Base-by-base conservation (phyloP, 1,284 basidiomycete species). In the Amylostereum chailletii region DNA sequence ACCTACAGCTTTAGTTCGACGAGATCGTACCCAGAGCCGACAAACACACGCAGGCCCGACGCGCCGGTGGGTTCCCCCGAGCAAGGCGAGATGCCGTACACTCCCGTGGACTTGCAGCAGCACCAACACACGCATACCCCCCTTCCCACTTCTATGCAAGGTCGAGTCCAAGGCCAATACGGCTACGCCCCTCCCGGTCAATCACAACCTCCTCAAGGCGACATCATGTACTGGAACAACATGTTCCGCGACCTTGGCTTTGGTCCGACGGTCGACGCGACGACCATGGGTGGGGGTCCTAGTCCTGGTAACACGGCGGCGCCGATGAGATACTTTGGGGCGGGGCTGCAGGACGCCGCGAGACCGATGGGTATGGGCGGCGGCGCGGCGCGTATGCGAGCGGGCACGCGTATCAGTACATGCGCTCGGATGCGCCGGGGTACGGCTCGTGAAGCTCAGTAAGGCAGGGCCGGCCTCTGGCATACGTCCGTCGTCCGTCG, bases 161-260 rank as follows among this genome's bases (percentile, higher is more conserved):
- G 32, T 11, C 53, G 46, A 38, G 46, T 31, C 27, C 41, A 42
- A 31, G 50, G 51, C 19, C 40, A 34, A 19, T 53, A 33, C 45
- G 42, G 46, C 40, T 46, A 27, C 32, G 48, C 34, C n/a, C 19
- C 19, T 19, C 19, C 19, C 19, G 19, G 19, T 19, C 19, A 19
- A 19, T 19, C 19, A 19, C 46, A 37, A 10, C 32, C 44, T 34
- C 51, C 48, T 39, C 45, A 71, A 34, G 69, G 72, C 34, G 81
- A 85, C 58, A 73, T 73, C 11, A 68, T 76, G 45, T 87, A 87
- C 63, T 86, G 80, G 73, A 76, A 76, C 55, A 76, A 76, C 51
- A 85, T 87, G 80, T 77, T 84, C 55, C 65, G 77, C 47, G 83
- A 86, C 54, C 71, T 86, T 27, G 84, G 85, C 19, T 81, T 62